These are phyloP conservation scores for Talaromyces liani DNA, from an alignment of 495 filamentous ascomycete species.

Conservation along the genomic window DNA sequence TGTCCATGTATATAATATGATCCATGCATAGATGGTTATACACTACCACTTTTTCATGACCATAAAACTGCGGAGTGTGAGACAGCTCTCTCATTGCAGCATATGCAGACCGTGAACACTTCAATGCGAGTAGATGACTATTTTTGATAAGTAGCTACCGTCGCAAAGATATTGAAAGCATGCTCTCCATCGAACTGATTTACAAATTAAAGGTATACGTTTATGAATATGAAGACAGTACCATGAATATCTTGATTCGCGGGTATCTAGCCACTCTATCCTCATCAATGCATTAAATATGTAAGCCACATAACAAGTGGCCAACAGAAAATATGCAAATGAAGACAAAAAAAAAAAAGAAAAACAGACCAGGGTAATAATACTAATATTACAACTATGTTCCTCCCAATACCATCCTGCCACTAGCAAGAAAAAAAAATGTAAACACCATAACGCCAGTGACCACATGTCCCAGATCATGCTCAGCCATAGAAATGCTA, in stretches of 20 bases:
- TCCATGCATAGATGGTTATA: too few relatives aligned
- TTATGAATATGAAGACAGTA: neutral
- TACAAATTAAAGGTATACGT: neutral
- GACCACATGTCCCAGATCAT: conserved; percentile 13
- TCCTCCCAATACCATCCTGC: conserved; percentile 9
- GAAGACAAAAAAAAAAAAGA: conserved; percentile 1
- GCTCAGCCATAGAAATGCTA: conserved; percentile 12
- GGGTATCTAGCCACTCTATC: conserved; percentile 6
- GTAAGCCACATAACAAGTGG: neutral
- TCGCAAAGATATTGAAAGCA: too few relatives aligned
- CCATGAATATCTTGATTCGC: neutral
- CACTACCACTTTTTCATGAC: too few relatives aligned
- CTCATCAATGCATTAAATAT: conserved; percentile 10
- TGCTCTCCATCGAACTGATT: too few relatives aligned
- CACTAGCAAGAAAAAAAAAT: conserved; percentile 15
- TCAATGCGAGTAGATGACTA: too few relatives aligned
- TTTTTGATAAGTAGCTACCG: too few relatives aligned
- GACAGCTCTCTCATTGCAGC: neutral
- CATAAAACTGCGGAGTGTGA: too few relatives aligned
- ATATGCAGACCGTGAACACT: too few relatives aligned
- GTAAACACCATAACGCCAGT: conserved; percentile 19
- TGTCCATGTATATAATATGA: too few relatives aligned
- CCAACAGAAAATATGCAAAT: conserved; percentile 10
- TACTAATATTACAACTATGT: conserved; percentile 26
- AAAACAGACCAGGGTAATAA: conserved; percentile 10